phyloP scores from a whole-genome alignment of 805 yeast species.

The Tetrapisispora namnaoensis region DNA sequence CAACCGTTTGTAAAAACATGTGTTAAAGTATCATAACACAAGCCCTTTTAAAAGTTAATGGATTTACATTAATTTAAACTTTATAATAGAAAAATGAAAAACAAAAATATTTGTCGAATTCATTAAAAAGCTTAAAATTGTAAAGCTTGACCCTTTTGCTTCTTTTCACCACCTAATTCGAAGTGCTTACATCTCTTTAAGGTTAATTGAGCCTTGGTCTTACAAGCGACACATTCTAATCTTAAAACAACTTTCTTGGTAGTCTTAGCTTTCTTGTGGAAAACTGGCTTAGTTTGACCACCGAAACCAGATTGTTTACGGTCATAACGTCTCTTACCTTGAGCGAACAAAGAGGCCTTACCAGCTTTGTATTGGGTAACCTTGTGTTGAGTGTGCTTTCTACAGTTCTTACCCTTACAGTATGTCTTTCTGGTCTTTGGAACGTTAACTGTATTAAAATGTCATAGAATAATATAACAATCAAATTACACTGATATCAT shows the following conservation, averaged over 20 bases:
- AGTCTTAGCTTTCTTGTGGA: slow-evolving; percentile 99
- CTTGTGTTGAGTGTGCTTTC: slow-evolving; percentile 99
- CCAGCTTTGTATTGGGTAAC: slow-evolving; percentile 99
- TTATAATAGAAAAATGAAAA: neutral
- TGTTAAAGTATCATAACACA: neutral
- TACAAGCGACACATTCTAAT: slow-evolving; percentile 97
- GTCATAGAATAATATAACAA: neutral
- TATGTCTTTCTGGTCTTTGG: slow-evolving; percentile 99
- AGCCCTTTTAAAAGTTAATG: neutral
- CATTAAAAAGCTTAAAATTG: slow-evolving; percentile 66
- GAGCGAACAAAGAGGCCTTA: slow-evolving; percentile 98
- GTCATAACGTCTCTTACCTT: slow-evolving; percentile 99
- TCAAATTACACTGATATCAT: neutral
- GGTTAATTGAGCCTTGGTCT: slow-evolving; percentile 96
- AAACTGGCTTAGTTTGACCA: slow-evolving; percentile 99
- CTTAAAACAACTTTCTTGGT: slow-evolving; percentile 99
- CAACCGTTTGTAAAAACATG: slow-evolving; percentile 2
- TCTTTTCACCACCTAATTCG: slow-evolving; percentile 99
- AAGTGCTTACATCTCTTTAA: slow-evolving; percentile 99
- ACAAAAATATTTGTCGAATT: neutral
- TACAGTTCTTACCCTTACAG: slow-evolving; percentile 99
- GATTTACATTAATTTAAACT: neutral
- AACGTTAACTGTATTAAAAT: slow-evolving; percentile 74
- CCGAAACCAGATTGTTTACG: slow-evolving; percentile 99
- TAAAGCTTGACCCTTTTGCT: slow-evolving; percentile 99